A percentile compares a stretch with the other conserved stretches of the same genome.
Evolutionary conservation across 352 stramenopile genomes (phyloP).

Genomic region (Saprolegnia parasitica): DNA sequence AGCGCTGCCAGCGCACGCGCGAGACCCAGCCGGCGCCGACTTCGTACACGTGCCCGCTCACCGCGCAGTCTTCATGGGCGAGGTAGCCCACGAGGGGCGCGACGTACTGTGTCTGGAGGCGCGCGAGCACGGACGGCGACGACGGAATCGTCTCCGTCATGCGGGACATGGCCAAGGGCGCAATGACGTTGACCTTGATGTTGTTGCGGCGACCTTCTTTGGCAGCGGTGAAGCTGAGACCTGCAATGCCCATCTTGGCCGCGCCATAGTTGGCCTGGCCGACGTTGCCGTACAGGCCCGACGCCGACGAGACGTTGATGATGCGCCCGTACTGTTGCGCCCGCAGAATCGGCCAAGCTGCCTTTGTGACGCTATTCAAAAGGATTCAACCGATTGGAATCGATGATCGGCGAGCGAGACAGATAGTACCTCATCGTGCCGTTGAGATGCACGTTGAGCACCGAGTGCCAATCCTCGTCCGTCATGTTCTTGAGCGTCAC

Average conservation of each 20-base stretch:
- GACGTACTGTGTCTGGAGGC: conserved; percentile 71
- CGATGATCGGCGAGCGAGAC: background rate
- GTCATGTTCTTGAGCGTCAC: conserved; percentile 84
- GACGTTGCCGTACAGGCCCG: conserved; percentile 86
- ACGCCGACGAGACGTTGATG: conserved; percentile 76
- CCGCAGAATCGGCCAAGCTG: conserved; percentile 70
- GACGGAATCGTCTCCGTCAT: conserved; percentile 82
- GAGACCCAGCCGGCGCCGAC: conserved; percentile 76
- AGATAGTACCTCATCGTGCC: conserved; percentile 64
- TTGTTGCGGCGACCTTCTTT: conserved; percentile 76
- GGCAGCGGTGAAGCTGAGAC: conserved; percentile 86
- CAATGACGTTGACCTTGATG: conserved; percentile 76
- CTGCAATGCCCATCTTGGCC: conserved; percentile 90
- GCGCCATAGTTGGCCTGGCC: conserved; percentile 86
- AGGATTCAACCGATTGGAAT: conserved; percentile 5
- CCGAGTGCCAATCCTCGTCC: conserved; percentile 73
- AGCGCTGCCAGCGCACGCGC: conserved; percentile 71
- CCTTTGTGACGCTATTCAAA: conserved; percentile 55
- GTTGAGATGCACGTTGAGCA: conserved; percentile 79
- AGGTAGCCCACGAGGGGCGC: conserved; percentile 81
- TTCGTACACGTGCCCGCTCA: conserved; percentile 74
- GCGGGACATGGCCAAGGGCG: conserved; percentile 71
- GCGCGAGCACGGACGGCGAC: conserved; percentile 46
- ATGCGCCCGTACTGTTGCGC: conserved; percentile 80
- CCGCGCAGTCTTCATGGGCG: conserved; percentile 70